Percentiles rank a stretch among this genome's conserved stretches.
Conservation (phyloP, 176 grass and related monocot species). For the Musa acuminata region DNA sequence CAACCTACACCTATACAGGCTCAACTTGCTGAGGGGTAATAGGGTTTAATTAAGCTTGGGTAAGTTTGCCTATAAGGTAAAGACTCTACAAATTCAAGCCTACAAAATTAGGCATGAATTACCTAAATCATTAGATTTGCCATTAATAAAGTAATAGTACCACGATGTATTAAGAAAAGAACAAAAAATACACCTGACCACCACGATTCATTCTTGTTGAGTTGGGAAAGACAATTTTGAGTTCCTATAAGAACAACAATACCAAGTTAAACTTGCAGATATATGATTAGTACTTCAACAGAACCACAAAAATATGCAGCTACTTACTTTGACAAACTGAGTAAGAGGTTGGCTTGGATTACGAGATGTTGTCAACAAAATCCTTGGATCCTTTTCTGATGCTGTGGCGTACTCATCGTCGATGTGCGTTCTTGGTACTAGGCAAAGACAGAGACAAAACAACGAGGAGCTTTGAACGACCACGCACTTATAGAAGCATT, state of each 20-base stretch:
- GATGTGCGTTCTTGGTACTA: constrained; percentile 54
- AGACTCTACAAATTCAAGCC: not conserved
- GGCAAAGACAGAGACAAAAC: not conserved
- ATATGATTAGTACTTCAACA: not conserved
- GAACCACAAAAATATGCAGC: not conserved
- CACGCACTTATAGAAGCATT: not conserved
- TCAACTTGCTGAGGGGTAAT: not conserved
- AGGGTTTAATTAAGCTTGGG: not conserved
- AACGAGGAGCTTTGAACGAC: not conserved
- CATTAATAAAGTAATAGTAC: not conserved
- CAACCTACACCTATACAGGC: too few relatives aligned
- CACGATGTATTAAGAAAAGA: not conserved
- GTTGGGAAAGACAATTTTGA: constrained; percentile 76
- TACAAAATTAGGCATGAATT: not conserved
- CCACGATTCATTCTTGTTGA: constrained; percentile 83
- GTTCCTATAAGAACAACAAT: constrained; percentile 36
- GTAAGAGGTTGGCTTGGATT: constrained; percentile 51
- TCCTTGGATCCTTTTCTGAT: constrained; percentile 47
- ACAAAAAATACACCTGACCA: constrained; percentile 51
- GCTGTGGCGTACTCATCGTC: constrained; percentile 76
- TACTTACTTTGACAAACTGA: constrained; percentile 70
- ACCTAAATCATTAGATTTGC: not conserved
- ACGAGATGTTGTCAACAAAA: constrained; percentile 74
- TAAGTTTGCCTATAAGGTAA: not conserved
- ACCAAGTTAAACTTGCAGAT: not conserved